phyloP scores from a whole-genome alignment of 352 stramenopile genomes.

The Globisporangium apiculatum region DNA sequence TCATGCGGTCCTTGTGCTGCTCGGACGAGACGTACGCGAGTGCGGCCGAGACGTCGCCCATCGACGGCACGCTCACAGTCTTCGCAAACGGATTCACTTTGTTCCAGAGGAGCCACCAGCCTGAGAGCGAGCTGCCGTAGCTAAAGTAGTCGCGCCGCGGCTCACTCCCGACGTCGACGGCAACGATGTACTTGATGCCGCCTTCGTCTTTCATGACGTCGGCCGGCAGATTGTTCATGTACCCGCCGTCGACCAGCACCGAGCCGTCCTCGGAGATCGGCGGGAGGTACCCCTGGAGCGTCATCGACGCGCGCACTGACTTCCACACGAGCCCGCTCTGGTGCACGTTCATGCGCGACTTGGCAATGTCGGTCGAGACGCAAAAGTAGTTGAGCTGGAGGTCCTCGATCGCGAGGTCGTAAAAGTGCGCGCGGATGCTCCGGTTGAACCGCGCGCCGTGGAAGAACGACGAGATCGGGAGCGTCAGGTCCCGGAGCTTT shows the following conservation, averaged over 20 bases:
- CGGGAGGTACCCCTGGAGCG: slow-evolving; percentile 87
- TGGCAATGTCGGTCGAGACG: slow-evolving; percentile 89
- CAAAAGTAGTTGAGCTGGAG: slow-evolving; percentile 92
- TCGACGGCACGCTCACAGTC: slow-evolving; percentile 86
- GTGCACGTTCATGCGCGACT: slow-evolving; percentile 83
- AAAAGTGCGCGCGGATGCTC: slow-evolving; percentile 65
- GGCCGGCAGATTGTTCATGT: slow-evolving; percentile 92
- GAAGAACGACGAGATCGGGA: slow-evolving; percentile 89
- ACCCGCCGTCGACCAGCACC: slow-evolving; percentile 86
- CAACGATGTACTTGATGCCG: slow-evolving; percentile 86
- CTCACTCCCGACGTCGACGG: slow-evolving; percentile 86
- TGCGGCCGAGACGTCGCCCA: slow-evolving; percentile 88
- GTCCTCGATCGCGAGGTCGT: slow-evolving; percentile 81
- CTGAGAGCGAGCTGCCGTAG: slow-evolving; percentile 76
- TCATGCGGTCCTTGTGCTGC: slow-evolving; percentile 83
- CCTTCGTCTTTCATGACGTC: slow-evolving; percentile 89
- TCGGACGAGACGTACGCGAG: slow-evolving; percentile 88
- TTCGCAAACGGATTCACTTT: slow-evolving; percentile 87
- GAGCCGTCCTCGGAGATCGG: slow-evolving; percentile 86
- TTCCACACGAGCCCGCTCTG: slow-evolving; percentile 84
- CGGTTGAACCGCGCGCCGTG: slow-evolving; percentile 80
- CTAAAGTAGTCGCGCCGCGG: slow-evolving; percentile 64
- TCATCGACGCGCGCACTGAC: slow-evolving; percentile 90
- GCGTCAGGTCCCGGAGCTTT: slow-evolving; percentile 79
- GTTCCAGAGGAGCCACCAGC: slow-evolving; percentile 90